phyloP scores from a whole-genome alignment of 305 asterid genomes.

The Fraxinus latifolia region DNA sequence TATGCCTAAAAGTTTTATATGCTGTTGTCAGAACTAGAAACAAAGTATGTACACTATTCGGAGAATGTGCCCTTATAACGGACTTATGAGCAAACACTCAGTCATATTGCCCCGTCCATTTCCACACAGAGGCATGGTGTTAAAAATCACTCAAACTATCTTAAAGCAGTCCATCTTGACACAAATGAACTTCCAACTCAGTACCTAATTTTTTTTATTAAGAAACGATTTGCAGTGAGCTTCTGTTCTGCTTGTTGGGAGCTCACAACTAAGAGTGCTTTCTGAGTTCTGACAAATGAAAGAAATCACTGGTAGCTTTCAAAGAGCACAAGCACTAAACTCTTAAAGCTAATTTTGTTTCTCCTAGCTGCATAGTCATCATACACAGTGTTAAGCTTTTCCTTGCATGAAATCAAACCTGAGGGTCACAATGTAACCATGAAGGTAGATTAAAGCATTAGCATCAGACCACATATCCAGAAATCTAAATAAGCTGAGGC shows the following conservation, averaged over 20 bases:
- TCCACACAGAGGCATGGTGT: neutral
- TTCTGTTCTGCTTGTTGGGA: constrained; percentile 5
- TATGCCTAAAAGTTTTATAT: neutral
- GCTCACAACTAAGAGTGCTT: constrained; percentile 3
- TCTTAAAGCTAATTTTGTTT: constrained; percentile 3
- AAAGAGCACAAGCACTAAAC: neutral
- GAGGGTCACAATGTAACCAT: neutral
- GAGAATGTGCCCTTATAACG: neutral
- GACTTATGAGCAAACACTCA: neutral
- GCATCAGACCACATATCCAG: neutral
- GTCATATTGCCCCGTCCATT: neutral
- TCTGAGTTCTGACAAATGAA: constrained; percentile 17
- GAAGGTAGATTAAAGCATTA: neutral
- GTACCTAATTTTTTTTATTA: neutral
- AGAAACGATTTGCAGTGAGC: neutral
- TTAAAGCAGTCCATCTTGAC: neutral
- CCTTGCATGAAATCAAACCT: neutral
- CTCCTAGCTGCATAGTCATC: constrained; percentile 1
- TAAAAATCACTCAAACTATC: neutral
- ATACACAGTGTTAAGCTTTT: neutral
- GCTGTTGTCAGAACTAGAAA: neutral
- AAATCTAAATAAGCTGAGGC: neutral
- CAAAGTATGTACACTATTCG: neutral
- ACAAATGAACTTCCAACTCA: neutral
- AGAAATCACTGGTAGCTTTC: constrained; percentile 11